Evolutionary conservation across 495 filamentous ascomycete genomes (phyloP), one percentile per base, ranked within the genome.

Genomic region (Hypoxylon fuscum): DNA sequence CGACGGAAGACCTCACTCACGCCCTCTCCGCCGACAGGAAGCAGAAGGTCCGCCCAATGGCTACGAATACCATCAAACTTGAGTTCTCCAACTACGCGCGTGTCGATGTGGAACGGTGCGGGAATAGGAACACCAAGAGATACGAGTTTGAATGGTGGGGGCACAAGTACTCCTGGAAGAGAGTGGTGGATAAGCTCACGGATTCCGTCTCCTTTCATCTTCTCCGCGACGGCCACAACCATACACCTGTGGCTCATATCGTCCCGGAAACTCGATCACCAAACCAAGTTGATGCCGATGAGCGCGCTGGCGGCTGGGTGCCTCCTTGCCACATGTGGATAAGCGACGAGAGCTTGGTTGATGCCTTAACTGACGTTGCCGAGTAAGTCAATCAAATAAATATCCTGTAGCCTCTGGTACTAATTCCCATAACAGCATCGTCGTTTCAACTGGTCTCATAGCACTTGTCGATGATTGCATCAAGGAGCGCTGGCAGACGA

Each of bases 1-100:
- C 69, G 42, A 54, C 70, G 54, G 74, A 83, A 43, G 73, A 74
- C 29, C 76, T 75, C 34, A 68, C 69, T 29, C 57, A 72, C 40
- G 56, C 70, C 21, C 60, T 76, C 53, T 69, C 70, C 41, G 64
- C 69, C 60, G 71, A 70, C 49, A 75, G 56, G 46, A 62, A 69
- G 62, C 70, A 73, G 64, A 66, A 74, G 29, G 65, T 73, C 42
- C 77, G 75, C 67, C 74, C 81, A 75, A 58, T 78, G 54, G 79
- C 79, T 32, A 88, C 85, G 44, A 94, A 96, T 68, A 89, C 82
- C 35, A 89, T 90, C 63, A 89, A 91, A 71, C 83, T 98, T 29
- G 94, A 98, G 68, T 98, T 97, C 73, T 95, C 92, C 53, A 98
- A 98, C 76, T 98, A 98, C 70, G 95, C 95, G 8, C 92, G 95